Conservation (phyloP, 768 basidiomycete species). For the Rhizopogon vesiculosus region DNA sequence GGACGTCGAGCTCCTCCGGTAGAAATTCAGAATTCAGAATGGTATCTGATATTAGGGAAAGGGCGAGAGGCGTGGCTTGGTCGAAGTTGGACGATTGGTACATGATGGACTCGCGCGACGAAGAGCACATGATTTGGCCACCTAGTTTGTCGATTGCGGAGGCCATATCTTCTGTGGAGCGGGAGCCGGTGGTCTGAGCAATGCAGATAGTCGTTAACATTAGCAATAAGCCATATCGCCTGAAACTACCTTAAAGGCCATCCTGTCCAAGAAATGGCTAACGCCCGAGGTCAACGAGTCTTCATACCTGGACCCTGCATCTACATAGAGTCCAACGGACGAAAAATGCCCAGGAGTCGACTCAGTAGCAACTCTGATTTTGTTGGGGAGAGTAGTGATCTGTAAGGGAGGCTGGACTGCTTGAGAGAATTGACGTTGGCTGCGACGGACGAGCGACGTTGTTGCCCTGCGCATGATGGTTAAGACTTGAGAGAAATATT, state of each 20-base stretch:
- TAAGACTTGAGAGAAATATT: not conserved
- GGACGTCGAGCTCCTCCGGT: conserved; percentile 74
- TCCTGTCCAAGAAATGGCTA: conserved; percentile 88
- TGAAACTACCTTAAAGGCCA: conserved; percentile 82
- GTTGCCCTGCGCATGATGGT: conserved; percentile 36
- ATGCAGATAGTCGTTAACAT: not conserved
- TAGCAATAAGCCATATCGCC: not conserved
- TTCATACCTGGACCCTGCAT: conserved; percentile 92
- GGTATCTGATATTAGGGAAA: conserved; percentile 91
- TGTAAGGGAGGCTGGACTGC: conserved; percentile 36
- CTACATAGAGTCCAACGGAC: conserved; percentile 88
- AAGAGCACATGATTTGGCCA: conserved; percentile 88
- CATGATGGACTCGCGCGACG: conserved; percentile 92
- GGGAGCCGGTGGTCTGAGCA: conserved; percentile 64
- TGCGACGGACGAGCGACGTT: conserved; percentile 33
- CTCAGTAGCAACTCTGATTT: conserved; percentile 89
- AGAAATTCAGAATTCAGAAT: conserved; percentile 74
- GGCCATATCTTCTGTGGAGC: conserved; percentile 76
- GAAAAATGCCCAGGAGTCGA: conserved; percentile 91
- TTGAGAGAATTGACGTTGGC: conserved; percentile 23
- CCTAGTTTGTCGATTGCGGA: conserved; percentile 78
- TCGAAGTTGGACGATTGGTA: conserved; percentile 97
- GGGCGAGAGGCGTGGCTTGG: conserved; percentile 70
- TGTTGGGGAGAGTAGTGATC: conserved; percentile 87
- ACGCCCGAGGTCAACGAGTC: conserved; percentile 66